Evolutionary conservation across 768 basidiomycete species (phyloP).

Genomic region (Amanita brunnescens): DNA sequence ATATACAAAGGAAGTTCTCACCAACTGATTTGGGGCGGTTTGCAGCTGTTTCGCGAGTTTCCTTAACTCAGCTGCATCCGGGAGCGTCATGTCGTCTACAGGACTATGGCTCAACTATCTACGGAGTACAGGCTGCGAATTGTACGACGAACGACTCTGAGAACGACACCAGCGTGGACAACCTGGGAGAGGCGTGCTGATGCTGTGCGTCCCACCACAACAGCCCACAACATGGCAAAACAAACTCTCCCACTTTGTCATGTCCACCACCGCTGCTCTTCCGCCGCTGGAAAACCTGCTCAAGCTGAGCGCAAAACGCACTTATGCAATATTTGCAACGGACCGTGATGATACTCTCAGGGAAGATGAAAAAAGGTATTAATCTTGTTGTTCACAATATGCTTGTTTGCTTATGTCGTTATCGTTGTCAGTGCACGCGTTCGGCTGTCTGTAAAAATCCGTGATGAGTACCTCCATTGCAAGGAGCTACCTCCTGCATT

Average conservation of each 20-base stretch:
- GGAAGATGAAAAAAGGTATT: conserved; percentile 68
- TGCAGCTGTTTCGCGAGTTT: conserved; percentile 76
- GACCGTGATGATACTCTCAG: conserved; percentile 48
- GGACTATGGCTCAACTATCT: conserved; percentile 21
- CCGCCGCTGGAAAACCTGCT: conserved; percentile 63
- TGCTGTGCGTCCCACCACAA: too few species aligned
- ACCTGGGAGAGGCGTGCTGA: too few species aligned
- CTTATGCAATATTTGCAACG: conserved; percentile 60
- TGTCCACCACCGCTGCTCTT: conserved; percentile 43
- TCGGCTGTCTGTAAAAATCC: conserved; percentile 75
- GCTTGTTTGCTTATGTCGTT: too few species aligned
- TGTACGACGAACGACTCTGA: conserved; percentile 6
- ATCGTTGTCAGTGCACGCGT: conserved; percentile 48
- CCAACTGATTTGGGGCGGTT: conserved; percentile 47
- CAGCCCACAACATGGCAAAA: conserved; percentile 17
- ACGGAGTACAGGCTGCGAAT: conserved; percentile 23
- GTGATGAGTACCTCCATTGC: conserved; percentile 82
- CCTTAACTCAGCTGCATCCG: conserved; percentile 54
- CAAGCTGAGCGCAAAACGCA: conserved; percentile 58
- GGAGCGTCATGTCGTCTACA: conserved; percentile 30
- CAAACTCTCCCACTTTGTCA: conserved; percentile 10
- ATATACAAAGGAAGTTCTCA: conserved; percentile 33
- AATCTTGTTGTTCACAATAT: too few species aligned
- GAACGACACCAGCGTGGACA: conserved; percentile 4
- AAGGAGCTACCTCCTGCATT: conserved; percentile 79